Evolutionary conservation across 176 grass and related monocot species (phyloP).

Genomic region (Aegilops bicornis): DNA sequence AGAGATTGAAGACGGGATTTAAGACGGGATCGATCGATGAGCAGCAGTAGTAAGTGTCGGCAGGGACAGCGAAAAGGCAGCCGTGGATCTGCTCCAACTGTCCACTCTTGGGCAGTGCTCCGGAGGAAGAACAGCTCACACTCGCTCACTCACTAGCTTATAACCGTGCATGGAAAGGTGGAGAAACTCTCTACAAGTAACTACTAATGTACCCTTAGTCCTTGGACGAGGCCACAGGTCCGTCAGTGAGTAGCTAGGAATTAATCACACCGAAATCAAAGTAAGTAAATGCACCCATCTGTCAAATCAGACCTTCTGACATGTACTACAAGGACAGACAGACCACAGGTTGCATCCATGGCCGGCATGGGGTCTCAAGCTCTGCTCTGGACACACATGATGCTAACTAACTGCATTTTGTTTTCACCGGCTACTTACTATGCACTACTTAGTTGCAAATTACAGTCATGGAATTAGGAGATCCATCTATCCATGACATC

Average conservation of each 20-base stretch:
- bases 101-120: not conserved
- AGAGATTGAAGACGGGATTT: not conserved
- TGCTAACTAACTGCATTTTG: not conserved
- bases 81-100: not conserved
- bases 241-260: not conserved
- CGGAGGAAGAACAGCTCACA: not conserved
- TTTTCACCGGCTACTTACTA: not conserved
- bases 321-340: not conserved
- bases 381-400: not conserved
- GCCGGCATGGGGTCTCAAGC: not conserved
- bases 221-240: not conserved
- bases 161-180: not conserved
- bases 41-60: not conserved
- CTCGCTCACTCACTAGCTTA: not conserved
- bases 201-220: not conserved
- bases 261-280: not conserved
- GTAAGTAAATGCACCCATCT: not conserved
- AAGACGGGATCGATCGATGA: not conserved
- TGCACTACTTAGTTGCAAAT: not conserved
- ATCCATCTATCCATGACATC: not conserved
- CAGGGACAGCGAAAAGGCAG: not conserved
- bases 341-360: not conserved
- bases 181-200: not conserved
- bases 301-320: not conserved
- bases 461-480: not conserved